These are phyloP conservation scores for Decorospora gaudefroyi DNA, from an alignment of 2,329 filamentous ascomycete genomes.

Conservation along the genomic window DNA sequence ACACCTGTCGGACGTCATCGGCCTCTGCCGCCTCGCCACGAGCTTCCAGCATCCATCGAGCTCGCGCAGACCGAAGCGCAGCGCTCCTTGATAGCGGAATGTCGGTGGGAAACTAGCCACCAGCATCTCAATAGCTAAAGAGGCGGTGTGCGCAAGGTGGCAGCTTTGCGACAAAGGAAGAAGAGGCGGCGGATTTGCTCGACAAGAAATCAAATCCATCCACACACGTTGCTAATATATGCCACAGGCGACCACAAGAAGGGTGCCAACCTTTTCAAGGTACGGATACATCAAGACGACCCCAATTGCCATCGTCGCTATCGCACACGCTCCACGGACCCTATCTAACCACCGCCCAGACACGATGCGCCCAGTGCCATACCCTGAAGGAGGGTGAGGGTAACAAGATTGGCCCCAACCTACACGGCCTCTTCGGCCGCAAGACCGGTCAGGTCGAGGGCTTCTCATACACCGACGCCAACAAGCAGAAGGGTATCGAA, in stretches of 20 bases:
- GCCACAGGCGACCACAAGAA: slow-evolving; percentile 83
- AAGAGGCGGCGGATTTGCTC: slow-evolving; percentile 21
- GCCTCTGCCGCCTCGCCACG: slow-evolving; percentile 26
- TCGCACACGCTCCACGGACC: slow-evolving; percentile 5
- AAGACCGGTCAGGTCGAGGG: slow-evolving; percentile 89
- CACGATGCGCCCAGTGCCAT: slow-evolving; percentile 98
- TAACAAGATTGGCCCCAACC: slow-evolving; percentile 98
- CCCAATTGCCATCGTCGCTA: slow-evolving; percentile 7
- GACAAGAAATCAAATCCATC: slow-evolving; percentile 7
- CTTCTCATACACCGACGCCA: slow-evolving; percentile 98
- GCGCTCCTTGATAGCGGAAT: slow-evolving; percentile 9
- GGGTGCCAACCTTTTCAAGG: slow-evolving; percentile 98
- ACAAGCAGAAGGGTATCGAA: slow-evolving; percentile 92
- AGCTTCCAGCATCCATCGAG: slow-evolving; percentile 32
- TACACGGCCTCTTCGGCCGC: slow-evolving; percentile 97
- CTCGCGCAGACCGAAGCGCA: slow-evolving; percentile 20
- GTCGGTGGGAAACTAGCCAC: not conserved
- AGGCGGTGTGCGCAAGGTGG: slow-evolving; percentile 21
- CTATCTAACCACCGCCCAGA: slow-evolving; percentile 55
- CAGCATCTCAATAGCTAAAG: slow-evolving; percentile 9
- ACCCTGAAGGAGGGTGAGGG: slow-evolving; percentile 85
- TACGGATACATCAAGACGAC: slow-evolving; percentile 34
- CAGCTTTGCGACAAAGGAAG: slow-evolving; percentile 36
- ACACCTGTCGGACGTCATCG: slow-evolving; percentile 39
- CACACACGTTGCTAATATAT: slow-evolving; percentile 29